Conservation (phyloP, 331 rosid genomes). For the Rosa hybrid region DNA sequence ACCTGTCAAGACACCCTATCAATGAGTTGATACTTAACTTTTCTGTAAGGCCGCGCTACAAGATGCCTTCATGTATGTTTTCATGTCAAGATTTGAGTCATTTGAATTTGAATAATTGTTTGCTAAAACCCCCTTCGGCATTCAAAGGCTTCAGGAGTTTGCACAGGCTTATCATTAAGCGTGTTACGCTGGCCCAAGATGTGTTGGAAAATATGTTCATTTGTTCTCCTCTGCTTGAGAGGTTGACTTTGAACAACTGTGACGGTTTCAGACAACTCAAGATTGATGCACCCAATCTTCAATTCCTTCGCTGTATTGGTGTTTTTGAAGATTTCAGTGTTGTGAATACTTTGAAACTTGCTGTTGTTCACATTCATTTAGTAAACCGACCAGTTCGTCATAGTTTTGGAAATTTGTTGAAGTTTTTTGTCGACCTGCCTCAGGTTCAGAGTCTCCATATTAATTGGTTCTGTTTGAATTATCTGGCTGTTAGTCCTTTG, state of each 20-base stretch:
- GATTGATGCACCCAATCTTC: slow-evolving; percentile 55
- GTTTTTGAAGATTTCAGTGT: slow-evolving; percentile 41
- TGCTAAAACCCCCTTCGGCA: slow-evolving; percentile 54
- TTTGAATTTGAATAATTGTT: slow-evolving; percentile 36
- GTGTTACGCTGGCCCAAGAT: slow-evolving; percentile 49
- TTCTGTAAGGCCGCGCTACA: slow-evolving; percentile 20
- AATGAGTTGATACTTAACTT: slow-evolving; percentile 50
- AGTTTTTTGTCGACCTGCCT: slow-evolving; percentile 46
- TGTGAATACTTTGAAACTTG: slow-evolving; percentile 45
- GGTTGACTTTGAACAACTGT: slow-evolving; percentile 44
- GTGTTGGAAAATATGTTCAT: slow-evolving; percentile 49
- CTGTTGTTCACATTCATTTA: slow-evolving; percentile 45
- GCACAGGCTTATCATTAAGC: slow-evolving; percentile 53
- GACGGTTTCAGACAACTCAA: slow-evolving; percentile 48
- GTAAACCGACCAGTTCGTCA: slow-evolving; percentile 14
- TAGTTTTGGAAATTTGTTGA: slow-evolving; percentile 41
- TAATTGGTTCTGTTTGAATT: slow-evolving; percentile 46
- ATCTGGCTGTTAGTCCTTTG: slow-evolving; percentile 43
- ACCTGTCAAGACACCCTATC: slow-evolving; percentile 39
- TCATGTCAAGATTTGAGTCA: slow-evolving; percentile 35
- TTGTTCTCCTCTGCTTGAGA: slow-evolving; percentile 59
- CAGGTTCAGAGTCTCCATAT: slow-evolving; percentile 43
- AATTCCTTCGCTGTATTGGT: slow-evolving; percentile 46
- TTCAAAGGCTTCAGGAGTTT: slow-evolving; percentile 53
- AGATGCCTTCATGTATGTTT: slow-evolving; percentile 52